These are phyloP conservation scores for Naematelia aurantialba DNA, from an alignment of 768 basidiomycete species.

Conservation along the genomic window DNA sequence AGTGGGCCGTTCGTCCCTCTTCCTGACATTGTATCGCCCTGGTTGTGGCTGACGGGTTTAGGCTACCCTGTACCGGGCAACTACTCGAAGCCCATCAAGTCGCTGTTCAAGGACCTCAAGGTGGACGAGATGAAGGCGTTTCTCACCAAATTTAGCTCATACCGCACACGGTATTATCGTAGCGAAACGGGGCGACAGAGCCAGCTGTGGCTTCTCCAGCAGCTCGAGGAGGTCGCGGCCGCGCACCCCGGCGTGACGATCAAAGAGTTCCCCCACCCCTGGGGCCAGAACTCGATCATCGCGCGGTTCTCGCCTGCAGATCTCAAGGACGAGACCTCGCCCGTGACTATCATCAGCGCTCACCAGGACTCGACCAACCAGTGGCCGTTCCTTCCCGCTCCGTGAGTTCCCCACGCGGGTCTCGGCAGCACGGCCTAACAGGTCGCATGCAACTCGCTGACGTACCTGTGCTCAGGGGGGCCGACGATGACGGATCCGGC, in stretches of 20 bases:
- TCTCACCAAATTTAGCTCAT: conserved; percentile 41
- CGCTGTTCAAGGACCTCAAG: conserved; percentile 33
- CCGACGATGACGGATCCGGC: conserved; percentile 54
- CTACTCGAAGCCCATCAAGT: conserved; percentile 41
- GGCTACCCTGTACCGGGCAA: conserved; percentile 47
- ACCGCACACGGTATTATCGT: conserved; percentile 52
- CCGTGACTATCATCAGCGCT: conserved; percentile 48
- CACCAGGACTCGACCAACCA: conserved; percentile 53
- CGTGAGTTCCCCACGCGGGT: conserved; percentile 24
- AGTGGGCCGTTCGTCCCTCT: conserved; percentile 5
- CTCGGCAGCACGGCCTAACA: background rate
- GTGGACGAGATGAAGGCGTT: conserved; percentile 38
- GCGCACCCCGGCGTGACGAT: conserved; percentile 56
- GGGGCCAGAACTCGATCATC: conserved; percentile 70
- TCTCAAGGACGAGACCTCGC: conserved; percentile 62
- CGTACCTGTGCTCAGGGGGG: conserved; percentile 37
- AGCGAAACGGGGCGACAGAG: conserved; percentile 50
- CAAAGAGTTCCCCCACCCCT: conserved; percentile 52
- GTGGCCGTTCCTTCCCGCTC: conserved; percentile 53
- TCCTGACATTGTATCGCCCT: background rate
- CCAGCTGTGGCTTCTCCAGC: conserved; percentile 48
- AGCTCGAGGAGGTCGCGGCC: conserved; percentile 40
- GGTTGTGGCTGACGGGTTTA: conserved; percentile 57
- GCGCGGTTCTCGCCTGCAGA: conserved; percentile 46
- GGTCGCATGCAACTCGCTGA: no score